A percentile compares a stretch with the other conserved stretches of the same genome.
These are phyloP conservation scores for Penicillium steckii DNA, from an alignment of 495 filamentous ascomycete genomes.

Conservation along the genomic window DNA sequence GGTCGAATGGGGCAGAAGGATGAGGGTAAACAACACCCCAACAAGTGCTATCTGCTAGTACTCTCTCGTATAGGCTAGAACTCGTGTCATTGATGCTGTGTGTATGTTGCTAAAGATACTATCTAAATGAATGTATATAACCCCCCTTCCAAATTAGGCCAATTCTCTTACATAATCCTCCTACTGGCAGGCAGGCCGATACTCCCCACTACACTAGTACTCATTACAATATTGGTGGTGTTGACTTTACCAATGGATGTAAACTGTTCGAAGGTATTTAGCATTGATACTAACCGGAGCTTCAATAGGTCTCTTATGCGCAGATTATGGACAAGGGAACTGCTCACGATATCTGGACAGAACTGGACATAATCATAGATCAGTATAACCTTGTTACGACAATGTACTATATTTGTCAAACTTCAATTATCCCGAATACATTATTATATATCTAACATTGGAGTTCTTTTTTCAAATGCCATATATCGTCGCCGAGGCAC, in stretches of 20 bases:
- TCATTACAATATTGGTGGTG: background rate
- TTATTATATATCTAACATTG: background rate
- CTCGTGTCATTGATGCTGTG: no score
- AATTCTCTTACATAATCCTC: no score
- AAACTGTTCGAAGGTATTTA: background rate
- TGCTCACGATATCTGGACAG: background rate
- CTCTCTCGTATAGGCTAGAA: no score
- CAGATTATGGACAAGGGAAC: background rate
- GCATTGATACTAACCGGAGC: background rate
- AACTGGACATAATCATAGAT: background rate
- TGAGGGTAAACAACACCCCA: no score
- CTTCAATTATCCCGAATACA: background rate
- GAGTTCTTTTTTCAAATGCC: background rate
- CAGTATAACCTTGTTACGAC: constrained; percentile 1
- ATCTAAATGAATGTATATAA: no score
- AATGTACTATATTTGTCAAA: constrained; percentile 2
- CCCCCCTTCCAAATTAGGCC: no score
- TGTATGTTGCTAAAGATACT: no score
- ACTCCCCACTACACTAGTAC: no score
- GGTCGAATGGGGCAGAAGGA: no score
- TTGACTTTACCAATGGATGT: background rate
- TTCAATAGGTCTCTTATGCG: background rate
- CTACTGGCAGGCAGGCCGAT: no score
- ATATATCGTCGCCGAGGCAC: constrained; percentile 1
- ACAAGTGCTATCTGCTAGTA: no score